Evolutionary conservation across 225 moss, liverwort and hornwort species (phyloP), one percentile per base, ranked within the genome.

Genomic region (Anthoceros angustus): DNA sequence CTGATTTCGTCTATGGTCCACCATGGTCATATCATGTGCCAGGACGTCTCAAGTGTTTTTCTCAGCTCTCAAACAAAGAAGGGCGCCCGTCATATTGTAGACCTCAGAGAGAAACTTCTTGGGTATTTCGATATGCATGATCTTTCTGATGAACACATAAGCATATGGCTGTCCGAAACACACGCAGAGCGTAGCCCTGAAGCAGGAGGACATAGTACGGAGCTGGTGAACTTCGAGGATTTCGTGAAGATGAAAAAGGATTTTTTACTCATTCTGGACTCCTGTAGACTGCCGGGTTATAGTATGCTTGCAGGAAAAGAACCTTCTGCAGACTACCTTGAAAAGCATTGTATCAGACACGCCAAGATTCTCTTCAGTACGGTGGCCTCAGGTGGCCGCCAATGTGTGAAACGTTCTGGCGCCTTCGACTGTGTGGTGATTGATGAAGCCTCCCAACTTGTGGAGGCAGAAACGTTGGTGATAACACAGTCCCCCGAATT

Each of bases 381-480:
- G 8, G 63, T 66, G 8, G 43, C 72, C 42, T 61, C 69, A 15
- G 72, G 72, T 18, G 76, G 75, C 32, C 39, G 63, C 12, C 0
- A 23, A 24, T 14, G 5, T 68, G 63, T 76, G 16, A 40, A 18
- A 25, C 0, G 0, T 0, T 68, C 65, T 0, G 71, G 76, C 12
- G 5, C 26, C 10, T 77, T 77, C 49, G 20, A 72, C 18, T 77
- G 69, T 67, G 72, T 62, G 14, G 72, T 72, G 23, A 70, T 77
- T 42, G 76, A 77, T 39, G n/a, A n/a, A n/a, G n/a, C n/a, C 41
- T 72, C 76, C 26, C 76, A 77, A 64, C 72, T 77, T 61, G 72
- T 77, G 39, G 76, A 77, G 46, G 76, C 72, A 5, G 76, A 77
- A 21, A 77, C 66, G 43, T 64, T 69, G 10, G 70, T 77, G 64